Percentiles rank a stretch among this genome's conserved stretches.
These are phyloP conservation scores for Cnidoscolus chayamansa DNA, from an alignment of 441 rosid species.

Conservation along the genomic window DNA sequence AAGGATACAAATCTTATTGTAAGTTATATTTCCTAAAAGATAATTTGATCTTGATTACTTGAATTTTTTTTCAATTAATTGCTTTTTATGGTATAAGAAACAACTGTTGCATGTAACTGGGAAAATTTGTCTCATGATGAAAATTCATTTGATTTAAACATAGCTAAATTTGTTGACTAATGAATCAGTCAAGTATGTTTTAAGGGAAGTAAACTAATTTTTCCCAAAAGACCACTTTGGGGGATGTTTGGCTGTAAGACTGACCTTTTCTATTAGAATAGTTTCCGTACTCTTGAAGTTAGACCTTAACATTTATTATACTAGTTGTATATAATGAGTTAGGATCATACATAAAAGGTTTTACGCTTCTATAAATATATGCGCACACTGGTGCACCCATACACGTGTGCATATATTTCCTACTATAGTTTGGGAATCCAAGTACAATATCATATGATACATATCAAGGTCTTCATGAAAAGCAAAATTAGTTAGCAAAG, in stretches of 20 bases:
- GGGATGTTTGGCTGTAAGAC: background rate
- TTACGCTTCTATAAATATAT: background rate
- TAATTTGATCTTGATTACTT: background rate
- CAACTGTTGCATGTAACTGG: background rate
- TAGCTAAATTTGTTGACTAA: background rate
- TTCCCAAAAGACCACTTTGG: background rate
- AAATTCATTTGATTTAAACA: background rate
- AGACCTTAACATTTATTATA: background rate
- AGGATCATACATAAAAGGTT: background rate
- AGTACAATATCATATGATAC: background rate
- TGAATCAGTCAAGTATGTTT: background rate
- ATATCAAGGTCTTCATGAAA: background rate
- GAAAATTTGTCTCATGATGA: background rate
- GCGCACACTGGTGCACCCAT: background rate
- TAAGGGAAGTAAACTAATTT: background rate
- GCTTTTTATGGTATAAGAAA: background rate
- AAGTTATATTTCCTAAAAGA: constrained; percentile 30
- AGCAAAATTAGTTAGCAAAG: background rate
- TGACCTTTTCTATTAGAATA: background rate
- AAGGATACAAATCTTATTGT: constrained; percentile 81
- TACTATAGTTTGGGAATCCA: background rate
- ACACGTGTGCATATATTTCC: background rate
- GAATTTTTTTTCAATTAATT: constrained; percentile 10
- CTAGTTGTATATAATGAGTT: background rate
- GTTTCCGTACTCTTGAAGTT: background rate